Evolutionary conservation across 345 rosid species (phyloP).

Genomic region (Eucalyptus victrix): DNA sequence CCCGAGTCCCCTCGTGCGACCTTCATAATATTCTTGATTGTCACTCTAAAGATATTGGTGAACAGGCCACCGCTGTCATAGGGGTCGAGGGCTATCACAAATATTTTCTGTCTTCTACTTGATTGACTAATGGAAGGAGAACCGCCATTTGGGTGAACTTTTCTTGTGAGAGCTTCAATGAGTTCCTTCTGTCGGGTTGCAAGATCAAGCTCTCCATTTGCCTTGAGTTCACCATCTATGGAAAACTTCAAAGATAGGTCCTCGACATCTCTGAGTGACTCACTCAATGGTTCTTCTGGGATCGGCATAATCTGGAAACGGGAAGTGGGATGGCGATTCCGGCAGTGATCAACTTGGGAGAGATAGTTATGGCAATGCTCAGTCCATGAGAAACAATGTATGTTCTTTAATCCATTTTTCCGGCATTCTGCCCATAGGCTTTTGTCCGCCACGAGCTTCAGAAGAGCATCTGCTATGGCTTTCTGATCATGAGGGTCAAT

Average conservation of each 20-base stretch:
- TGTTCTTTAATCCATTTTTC: slow-evolving; percentile 50
- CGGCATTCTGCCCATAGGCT: slow-evolving; percentile 48
- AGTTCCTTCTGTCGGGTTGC: slow-evolving; percentile 57
- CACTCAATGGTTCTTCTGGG: slow-evolving; percentile 83
- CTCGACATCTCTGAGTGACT: slow-evolving; percentile 70
- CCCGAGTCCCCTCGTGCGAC: slow-evolving; percentile 38
- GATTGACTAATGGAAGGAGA: slow-evolving; percentile 32
- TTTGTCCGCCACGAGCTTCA: slow-evolving; percentile 58
- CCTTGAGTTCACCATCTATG: slow-evolving; percentile 60
- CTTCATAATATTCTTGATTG: slow-evolving; percentile 53
- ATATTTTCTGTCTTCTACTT: slow-evolving; percentile 73
- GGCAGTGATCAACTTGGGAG: slow-evolving; percentile 69
- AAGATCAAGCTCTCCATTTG: slow-evolving; percentile 59
- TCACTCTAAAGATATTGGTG: slow-evolving; percentile 26
- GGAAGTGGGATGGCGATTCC: slow-evolving; percentile 63
- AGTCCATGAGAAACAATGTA: slow-evolving; percentile 59
- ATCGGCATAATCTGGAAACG: slow-evolving; percentile 48
- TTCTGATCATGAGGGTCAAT: slow-evolving; percentile 64
- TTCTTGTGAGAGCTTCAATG: slow-evolving; percentile 44
- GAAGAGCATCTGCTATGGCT: slow-evolving; percentile 53
- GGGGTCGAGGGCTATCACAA: slow-evolving; percentile 66
- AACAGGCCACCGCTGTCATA: slow-evolving; percentile 27
- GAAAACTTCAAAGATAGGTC: slow-evolving; percentile 81
- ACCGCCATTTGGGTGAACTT: slow-evolving; percentile 28
- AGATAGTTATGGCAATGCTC: slow-evolving; percentile 80